These are phyloP conservation scores for Lasiosphaeria hispida DNA, from an alignment of 495 filamentous ascomycete genomes.

Conservation along the genomic window DNA sequence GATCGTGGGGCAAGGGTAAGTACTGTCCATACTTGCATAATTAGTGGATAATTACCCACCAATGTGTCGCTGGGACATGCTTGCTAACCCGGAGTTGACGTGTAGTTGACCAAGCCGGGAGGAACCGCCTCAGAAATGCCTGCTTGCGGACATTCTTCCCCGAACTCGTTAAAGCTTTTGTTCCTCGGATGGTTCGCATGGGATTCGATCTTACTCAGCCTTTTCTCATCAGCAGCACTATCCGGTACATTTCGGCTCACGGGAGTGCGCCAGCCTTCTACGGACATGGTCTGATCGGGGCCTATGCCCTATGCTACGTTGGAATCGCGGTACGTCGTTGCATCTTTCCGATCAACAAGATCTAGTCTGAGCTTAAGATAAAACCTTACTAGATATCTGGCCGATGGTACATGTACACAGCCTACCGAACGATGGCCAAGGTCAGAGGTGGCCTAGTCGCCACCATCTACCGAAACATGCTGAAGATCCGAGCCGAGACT, in stretches of 20 bases:
- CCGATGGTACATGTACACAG: slow-evolving; percentile 15
- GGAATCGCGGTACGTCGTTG: neutral
- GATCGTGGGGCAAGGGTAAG: neutral
- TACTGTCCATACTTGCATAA: neutral
- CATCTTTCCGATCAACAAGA: neutral
- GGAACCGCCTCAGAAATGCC: slow-evolving; percentile 1
- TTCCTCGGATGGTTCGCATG: slow-evolving; percentile 23
- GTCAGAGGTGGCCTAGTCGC: slow-evolving; percentile 26
- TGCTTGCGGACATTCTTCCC: neutral
- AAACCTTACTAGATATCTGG: slow-evolving; percentile 37
- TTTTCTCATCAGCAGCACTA: slow-evolving; percentile 25
- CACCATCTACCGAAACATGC: slow-evolving; percentile 25
- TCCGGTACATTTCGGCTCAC: slow-evolving; percentile 9
- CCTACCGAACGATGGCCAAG: slow-evolving; percentile 26
- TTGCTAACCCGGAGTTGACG: too few species aligned
- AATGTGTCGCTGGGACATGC: too few species aligned
- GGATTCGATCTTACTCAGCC: slow-evolving; percentile 26
- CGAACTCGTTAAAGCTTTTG: slow-evolving; percentile 13
- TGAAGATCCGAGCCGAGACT: slow-evolving; percentile 8
- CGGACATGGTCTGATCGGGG: slow-evolving; percentile 45
- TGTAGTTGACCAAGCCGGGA: neutral
- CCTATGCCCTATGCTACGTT: neutral
- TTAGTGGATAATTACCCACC: neutral
- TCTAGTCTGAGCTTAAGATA: slow-evolving; percentile 54
- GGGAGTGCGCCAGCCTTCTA: slow-evolving; percentile 32